phyloP scores from a whole-genome alignment of 2,329 filamentous ascomycete genomes.

The Monosporascus sp. region DNA sequence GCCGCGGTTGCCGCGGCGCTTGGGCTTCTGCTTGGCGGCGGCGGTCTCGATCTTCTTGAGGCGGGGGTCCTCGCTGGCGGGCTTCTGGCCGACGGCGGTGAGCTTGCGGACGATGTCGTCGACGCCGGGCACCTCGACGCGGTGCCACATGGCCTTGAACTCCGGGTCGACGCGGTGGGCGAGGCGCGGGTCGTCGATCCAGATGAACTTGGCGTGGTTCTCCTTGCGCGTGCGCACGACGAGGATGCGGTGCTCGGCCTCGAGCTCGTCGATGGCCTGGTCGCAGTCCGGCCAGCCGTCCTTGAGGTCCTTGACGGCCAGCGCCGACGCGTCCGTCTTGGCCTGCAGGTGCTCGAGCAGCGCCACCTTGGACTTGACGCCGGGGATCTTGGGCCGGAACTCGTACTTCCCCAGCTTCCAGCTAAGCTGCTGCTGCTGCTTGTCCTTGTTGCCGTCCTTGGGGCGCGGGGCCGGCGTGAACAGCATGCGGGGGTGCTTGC shows the following conservation, averaged over 20 bases:
- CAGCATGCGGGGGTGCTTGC: slow-evolving; percentile 55
- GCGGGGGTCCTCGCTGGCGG: slow-evolving; percentile 73
- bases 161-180: slow-evolving; percentile 72
- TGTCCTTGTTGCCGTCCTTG: neutral
- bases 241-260: slow-evolving; percentile 72
- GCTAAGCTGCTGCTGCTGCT: slow-evolving; percentile 47
- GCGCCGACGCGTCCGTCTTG: slow-evolving; percentile 73
- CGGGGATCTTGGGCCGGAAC: slow-evolving; percentile 75
- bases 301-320: slow-evolving; percentile 85
- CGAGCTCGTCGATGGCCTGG: slow-evolving; percentile 70
- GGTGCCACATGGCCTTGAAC: slow-evolving; percentile 79
- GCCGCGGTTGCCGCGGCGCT: slow-evolving; percentile 60
- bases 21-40: slow-evolving; percentile 62
- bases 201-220: slow-evolving; percentile 77
- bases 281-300: slow-evolving; percentile 91
- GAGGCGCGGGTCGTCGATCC: slow-evolving; percentile 79
- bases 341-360: slow-evolving; percentile 76
- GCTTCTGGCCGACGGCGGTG: slow-evolving; percentile 72
- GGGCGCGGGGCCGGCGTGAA: slow-evolving; percentile 53
- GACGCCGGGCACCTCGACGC: slow-evolving; percentile 68
- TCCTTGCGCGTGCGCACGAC: slow-evolving; percentile 93
- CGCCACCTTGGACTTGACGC: slow-evolving; percentile 71
- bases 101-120: slow-evolving; percentile 72
- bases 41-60: slow-evolving; percentile 47
- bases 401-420: slow-evolving; percentile 69